Percentiles rank a stretch among this genome's conserved stretches.
Evolutionary conservation across 176 grass and related monocot genomes (phyloP).

Genomic region (Urochloa ruziziensis): DNA sequence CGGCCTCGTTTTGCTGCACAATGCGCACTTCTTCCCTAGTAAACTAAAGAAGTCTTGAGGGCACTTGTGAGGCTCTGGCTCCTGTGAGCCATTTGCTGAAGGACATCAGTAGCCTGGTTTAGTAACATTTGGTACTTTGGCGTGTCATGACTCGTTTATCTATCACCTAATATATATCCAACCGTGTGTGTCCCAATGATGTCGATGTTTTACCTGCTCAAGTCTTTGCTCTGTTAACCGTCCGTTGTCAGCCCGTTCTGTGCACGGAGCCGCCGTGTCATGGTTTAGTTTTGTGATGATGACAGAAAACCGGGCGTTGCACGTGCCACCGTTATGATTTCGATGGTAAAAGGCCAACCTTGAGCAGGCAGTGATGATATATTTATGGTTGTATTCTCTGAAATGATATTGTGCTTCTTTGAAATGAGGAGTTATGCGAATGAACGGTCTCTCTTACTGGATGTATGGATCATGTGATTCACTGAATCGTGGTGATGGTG

Average conservation of each 20-base stretch:
- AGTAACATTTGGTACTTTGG: constrained; percentile 28
- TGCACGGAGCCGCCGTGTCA: background rate
- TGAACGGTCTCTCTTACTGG: too few relatives aligned
- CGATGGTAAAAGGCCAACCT: too few relatives aligned
- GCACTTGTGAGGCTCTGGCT: constrained; percentile 48
- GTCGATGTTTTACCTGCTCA: constrained; percentile 1
- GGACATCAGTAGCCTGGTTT: constrained; percentile 37
- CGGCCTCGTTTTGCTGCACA: background rate
- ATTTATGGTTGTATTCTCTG: too few relatives aligned
- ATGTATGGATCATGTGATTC: too few relatives aligned
- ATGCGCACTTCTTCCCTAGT: background rate
- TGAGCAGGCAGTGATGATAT: too few relatives aligned
- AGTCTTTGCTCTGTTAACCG: constrained; percentile 3
- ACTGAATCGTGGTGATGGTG: too few relatives aligned
- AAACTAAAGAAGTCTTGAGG: background rate
- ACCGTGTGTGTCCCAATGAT: background rate
- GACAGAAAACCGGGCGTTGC: too few relatives aligned
- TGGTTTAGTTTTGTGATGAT: background rate
- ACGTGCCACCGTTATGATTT: too few relatives aligned
- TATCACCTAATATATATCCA: constrained; percentile 11
- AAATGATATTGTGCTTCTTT: too few relatives aligned
- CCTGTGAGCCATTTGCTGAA: constrained; percentile 28
- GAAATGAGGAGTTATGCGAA: too few relatives aligned
- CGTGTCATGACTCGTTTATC: constrained; percentile 23
- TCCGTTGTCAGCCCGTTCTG: background rate